Evolutionary conservation across 495 filamentous ascomycete genomes (phyloP).

Genomic region (Annulohypoxylon bovei): DNA sequence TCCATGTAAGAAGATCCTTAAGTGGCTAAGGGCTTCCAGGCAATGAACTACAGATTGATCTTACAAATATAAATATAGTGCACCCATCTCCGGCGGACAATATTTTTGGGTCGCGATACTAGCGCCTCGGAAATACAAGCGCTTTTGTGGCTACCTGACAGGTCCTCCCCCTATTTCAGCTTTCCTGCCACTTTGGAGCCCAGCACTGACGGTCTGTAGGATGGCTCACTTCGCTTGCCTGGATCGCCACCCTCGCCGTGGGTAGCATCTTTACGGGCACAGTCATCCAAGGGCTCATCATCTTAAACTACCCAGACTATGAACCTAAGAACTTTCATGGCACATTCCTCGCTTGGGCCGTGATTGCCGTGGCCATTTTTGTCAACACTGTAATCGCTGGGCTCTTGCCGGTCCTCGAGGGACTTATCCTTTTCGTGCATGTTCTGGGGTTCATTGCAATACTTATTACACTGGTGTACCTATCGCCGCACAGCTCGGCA

Average conservation of each 20-base stretch:
- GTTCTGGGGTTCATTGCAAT: constrained; percentile 69
- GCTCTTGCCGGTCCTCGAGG: constrained; percentile 65
- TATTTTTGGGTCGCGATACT: constrained; percentile 67
- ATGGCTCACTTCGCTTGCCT: constrained; percentile 68
- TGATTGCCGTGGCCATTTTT: constrained; percentile 58
- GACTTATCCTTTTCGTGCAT: constrained; percentile 67
- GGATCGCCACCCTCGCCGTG: constrained; percentile 57
- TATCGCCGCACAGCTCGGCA: constrained; percentile 58
- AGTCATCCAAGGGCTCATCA: constrained; percentile 67
- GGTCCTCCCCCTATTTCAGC: constrained; percentile 28
- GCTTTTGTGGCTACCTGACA: constrained; percentile 67
- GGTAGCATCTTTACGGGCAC: constrained; percentile 64
- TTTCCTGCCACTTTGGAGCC: background rate
- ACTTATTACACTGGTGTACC: constrained; percentile 66
- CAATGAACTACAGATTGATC: constrained; percentile 25
- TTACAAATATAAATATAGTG: constrained; percentile 13
- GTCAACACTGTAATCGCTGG: constrained; percentile 67
- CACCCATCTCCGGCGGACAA: constrained; percentile 47
- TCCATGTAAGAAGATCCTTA: background rate
- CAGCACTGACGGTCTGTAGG: constrained; percentile 26
- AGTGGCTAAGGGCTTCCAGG: no score
- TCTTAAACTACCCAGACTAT: constrained; percentile 62
- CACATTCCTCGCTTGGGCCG: constrained; percentile 65
- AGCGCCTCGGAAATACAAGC: constrained; percentile 58
- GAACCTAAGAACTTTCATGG: constrained; percentile 66